These are phyloP conservation scores for Candolleomyces aberdarensis DNA, from an alignment of 768 basidiomycete genomes.

Conservation along the genomic window DNA sequence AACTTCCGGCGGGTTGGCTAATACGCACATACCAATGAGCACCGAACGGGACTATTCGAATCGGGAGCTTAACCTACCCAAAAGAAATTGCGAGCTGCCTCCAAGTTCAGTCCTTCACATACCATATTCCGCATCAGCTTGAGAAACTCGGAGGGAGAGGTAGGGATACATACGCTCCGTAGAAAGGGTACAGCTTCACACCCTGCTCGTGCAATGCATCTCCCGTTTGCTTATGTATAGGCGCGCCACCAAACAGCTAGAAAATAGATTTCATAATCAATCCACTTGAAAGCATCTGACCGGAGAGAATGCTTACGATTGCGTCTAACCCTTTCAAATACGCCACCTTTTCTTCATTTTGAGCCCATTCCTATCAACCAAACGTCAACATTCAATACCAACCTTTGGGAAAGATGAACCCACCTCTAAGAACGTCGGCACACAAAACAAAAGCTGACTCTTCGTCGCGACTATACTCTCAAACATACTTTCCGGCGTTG, in stretches of 20 bases:
- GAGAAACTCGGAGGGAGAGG: no score
- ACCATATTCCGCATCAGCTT: background rate
- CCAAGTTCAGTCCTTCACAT: conserved; percentile 19
- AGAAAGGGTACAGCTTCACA: conserved; percentile 24
- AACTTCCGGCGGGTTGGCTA: conserved; percentile 10
- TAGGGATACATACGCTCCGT: conserved; percentile 30
- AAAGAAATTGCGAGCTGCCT: conserved; percentile 8
- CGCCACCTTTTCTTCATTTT: conserved; percentile 11
- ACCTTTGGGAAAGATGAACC: background rate
- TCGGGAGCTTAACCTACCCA: conserved; percentile 2
- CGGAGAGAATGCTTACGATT: conserved; percentile 11
- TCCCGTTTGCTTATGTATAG: conserved; percentile 22
- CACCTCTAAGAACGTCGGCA: conserved; percentile 22
- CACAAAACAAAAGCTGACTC: conserved; percentile 9
- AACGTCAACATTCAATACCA: no score
- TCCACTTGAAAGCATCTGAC: background rate
- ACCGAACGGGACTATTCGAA: background rate
- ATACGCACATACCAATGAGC: background rate
- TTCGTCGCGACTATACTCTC: conserved; percentile 8
- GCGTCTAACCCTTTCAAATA: conserved; percentile 16
- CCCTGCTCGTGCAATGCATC: conserved; percentile 16
- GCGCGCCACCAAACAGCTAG: conserved; percentile 23
- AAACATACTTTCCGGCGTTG: conserved; percentile 17
- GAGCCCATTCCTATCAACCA: conserved; percentile 19
- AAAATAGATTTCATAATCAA: background rate